Evolutionary conservation across 2,329 filamentous ascomycete species (phyloP), one percentile per base, ranked within the genome.

Genomic region (Passalora sequoiae): DNA sequence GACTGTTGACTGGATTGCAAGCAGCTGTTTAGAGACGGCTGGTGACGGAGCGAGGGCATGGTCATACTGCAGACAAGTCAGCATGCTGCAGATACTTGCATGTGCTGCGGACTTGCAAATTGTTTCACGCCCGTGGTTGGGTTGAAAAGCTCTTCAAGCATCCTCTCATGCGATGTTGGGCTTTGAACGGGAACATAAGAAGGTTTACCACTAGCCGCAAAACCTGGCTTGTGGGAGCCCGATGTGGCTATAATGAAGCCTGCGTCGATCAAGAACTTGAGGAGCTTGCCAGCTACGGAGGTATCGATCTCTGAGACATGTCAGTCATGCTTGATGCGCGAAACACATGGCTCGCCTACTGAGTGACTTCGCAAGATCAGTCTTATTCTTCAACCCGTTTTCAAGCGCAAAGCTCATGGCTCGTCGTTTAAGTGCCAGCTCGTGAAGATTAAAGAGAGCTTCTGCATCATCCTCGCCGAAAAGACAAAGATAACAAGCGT

Each of bases 401-500:
- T 48, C 36, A 8, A 53, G 35, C 19, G 54, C 55, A 35, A 48
- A 37, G 28, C 46, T 47, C 51, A 62, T 56, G 9, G 33, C 50
- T 15, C 58, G 57, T 20, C 60, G 47, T 38, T 53, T 49, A 13
- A 49, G 24, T 22, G 52, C 49, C 15, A 62, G 51, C 10, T 52
- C 40, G 35, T 54, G 38, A 22, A 61, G 20, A 13, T 37, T 40
- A 2, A 27, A 25, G 5, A 46, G 54, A 4, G 38, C 36, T 16
- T 58, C 47, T 16, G 20, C 39, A 28, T 39, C 13, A 21, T 25
- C 9, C 16, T 44, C 9, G 32, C 46, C 13, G 49, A 70, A 53
- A n/a, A 73, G 55, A 47, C 72, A 75, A 21, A 57, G 54, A 49
- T 73, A 74, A 57, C 72, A 75, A 12, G 63, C 61, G 52, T 75